Base-by-base conservation (phyloP, 108 stramenopile species). In the Fragilaria radians region DNA sequence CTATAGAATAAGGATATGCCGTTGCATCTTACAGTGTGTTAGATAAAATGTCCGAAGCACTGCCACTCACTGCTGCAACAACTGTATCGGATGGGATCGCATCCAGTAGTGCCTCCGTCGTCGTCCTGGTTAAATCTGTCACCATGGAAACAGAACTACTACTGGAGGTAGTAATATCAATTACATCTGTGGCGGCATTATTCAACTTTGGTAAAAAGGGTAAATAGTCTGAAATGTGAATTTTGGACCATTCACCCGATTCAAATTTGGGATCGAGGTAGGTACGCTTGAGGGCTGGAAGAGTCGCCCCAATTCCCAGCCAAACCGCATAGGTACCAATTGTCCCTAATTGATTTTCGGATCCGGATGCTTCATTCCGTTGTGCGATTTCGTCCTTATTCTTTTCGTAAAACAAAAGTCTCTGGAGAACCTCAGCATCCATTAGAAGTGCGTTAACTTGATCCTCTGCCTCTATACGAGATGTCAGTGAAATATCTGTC, bases 361-460 rank as follows among this genome's bases (percentile, higher is more conserved):
- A 90, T 48, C 91, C 91, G 62, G 89, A 88, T 68, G 89, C 92
- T 54, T 89, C 80, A 70, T 90, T 88, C 72, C 89, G 85, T 74
- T 88, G 88, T 58, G 88, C 85, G 68, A 93, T 87, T 76, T 93
- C 91, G 68, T 89, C 87, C 66, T 93, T 87, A 73, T 93, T 42
- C 14, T 42, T 7, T 42, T 42, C 36, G 14, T 42, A 42, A 14
- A 42, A 42, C 7, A 42, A 11, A 11, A 42, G 7, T 7, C 36
- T 7, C 36, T 42, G 36, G 11, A 42, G 36, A 7, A 42, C 36
- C 14, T 42, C 36, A 7, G 36, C 36, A 42, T 42, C 36, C 36
- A 42, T 11, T 14, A 42, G 36, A 14, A 42, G 36, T 14, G 14
- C 7, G 7, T 42, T 42, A 14, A 42, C 36, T 11, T 7, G 11